A percentile compares a stretch with the other conserved stretches of the same genome.
These are phyloP conservation scores for Pleurotus cornucopiae DNA, from an alignment of 768 basidiomycete genomes.

Conservation along the genomic window DNA sequence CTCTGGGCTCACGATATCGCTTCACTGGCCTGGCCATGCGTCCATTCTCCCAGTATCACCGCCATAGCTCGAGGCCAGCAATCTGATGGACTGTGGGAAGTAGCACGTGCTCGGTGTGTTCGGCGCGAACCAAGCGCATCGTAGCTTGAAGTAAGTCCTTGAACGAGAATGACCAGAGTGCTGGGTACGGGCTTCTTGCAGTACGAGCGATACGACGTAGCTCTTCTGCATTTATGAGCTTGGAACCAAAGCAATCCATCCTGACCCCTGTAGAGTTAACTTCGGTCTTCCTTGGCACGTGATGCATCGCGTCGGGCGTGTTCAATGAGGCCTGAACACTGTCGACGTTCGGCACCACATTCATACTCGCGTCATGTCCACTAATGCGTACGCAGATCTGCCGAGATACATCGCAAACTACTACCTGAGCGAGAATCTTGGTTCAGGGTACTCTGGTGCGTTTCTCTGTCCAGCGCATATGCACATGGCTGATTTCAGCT, in stretches of 20 bases:
- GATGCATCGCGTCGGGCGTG: conserved; percentile 1
- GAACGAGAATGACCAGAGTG: too few species aligned
- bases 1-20: neutral
- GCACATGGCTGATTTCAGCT: conserved; percentile 1
- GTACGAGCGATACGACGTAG: too few species aligned
- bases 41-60: neutral
- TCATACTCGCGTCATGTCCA: neutral
- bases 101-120: too few species aligned
- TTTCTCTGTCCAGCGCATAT: neutral
- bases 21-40: neutral
- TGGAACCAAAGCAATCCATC: too few species aligned
- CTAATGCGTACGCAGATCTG: conserved; percentile 10
- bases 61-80: neutral
- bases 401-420: conserved; percentile 55
- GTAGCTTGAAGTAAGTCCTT: too few species aligned
- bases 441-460: conserved; percentile 71
- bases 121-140: too few species aligned
- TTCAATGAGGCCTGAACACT: neutral
- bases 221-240: too few species aligned
- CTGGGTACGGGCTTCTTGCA: too few species aligned
- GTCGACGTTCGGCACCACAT: neutral
- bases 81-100: too few species aligned
- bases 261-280: too few species aligned
- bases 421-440: conserved; percentile 53
- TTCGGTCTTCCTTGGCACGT: neutral